Evolutionary conservation across 2,329 filamentous ascomycete species (phyloP).

Genomic region (Trichoderma polysporum): DNA sequence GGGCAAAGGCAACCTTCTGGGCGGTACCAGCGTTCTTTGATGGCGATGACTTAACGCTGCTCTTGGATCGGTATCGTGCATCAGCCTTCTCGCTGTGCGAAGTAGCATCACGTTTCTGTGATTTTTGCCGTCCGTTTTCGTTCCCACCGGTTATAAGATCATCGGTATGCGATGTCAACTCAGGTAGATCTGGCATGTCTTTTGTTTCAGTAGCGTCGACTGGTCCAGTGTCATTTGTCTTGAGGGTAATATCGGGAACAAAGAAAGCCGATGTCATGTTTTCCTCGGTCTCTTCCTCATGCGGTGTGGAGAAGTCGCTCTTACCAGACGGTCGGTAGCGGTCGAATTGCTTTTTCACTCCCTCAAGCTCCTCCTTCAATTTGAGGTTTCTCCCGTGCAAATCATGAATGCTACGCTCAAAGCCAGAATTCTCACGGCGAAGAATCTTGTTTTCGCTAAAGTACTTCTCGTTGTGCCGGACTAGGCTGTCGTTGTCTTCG

Average conservation of each 20-base stretch:
- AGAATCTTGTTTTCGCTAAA: constrained; percentile 54
- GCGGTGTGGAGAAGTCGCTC: constrained; percentile 36
- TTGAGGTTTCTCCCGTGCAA: constrained; percentile 49
- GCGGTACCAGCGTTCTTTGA: constrained; percentile 28
- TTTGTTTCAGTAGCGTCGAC: constrained; percentile 35
- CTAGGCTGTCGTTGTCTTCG: constrained; percentile 53
- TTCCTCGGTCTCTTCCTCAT: constrained; percentile 44
- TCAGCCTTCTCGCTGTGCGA: constrained; percentile 31
- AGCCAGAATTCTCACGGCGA: constrained; percentile 48
- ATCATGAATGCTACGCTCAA: constrained; percentile 46
- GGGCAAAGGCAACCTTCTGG: constrained; percentile 44
- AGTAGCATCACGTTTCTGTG: constrained; percentile 32
- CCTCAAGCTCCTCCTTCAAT: constrained; percentile 48
- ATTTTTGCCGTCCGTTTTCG: constrained; percentile 31
- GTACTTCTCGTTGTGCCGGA: constrained; percentile 55
- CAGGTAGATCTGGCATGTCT: constrained; percentile 32
- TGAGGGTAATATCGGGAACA: constrained; percentile 57
- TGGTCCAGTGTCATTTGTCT: constrained; percentile 39
- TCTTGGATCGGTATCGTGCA: constrained; percentile 28
- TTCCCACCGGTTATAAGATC: constrained; percentile 31
- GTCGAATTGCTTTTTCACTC: constrained; percentile 46
- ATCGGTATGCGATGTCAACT: constrained; percentile 36
- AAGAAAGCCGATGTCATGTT: constrained; percentile 61
- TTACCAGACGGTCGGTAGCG: constrained; percentile 41
- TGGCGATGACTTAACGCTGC: constrained; percentile 29